Evolutionary conservation across 2,329 filamentous ascomycete species (phyloP).

Genomic region (Sarocladium kiliense): DNA sequence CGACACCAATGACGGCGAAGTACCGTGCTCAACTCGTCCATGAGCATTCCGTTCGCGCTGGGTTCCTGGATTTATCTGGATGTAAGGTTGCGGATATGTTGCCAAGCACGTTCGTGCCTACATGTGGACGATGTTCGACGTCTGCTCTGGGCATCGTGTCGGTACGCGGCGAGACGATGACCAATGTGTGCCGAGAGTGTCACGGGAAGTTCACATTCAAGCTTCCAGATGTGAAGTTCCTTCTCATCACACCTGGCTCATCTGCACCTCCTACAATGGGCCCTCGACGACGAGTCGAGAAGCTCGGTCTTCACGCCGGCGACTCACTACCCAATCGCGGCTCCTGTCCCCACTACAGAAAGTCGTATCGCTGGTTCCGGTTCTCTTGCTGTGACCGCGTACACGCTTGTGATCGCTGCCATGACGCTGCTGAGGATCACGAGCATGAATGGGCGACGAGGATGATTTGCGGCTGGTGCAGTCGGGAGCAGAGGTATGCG

Average conservation of each 20-base stretch:
- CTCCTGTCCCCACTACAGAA: conserved; percentile 52
- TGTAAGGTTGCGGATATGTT: conserved; percentile 73
- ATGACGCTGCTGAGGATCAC: conserved; percentile 67
- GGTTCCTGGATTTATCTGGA: conserved; percentile 71
- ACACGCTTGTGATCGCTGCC: conserved; percentile 65
- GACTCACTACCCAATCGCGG: conserved; percentile 49
- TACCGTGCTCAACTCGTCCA: conserved; percentile 70
- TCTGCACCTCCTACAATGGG: conserved; percentile 33
- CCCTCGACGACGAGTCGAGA: conserved; percentile 43
- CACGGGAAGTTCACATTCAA: conserved; percentile 76
- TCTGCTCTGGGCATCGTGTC: conserved; percentile 62
- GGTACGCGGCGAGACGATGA: conserved; percentile 67
- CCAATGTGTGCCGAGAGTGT: conserved; percentile 73
- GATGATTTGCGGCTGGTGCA: conserved; percentile 80
- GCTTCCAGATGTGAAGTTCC: conserved; percentile 72
- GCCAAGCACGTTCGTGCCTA: conserved; percentile 73
- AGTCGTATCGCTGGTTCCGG: conserved; percentile 59
- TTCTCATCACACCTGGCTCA: conserved; percentile 59
- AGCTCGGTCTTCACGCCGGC: conserved; percentile 51
- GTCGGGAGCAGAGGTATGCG: conserved; percentile 73
- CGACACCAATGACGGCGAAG: conserved; percentile 41
- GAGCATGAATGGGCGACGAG: conserved; percentile 75
- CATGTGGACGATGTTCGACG: conserved; percentile 71
- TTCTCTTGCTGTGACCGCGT: conserved; percentile 58
- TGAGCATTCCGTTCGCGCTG: conserved; percentile 65